A percentile compares a stretch with the other conserved stretches of the same genome.
Evolutionary conservation across 345 rosid genomes (phyloP).

Genomic region (Sonneratia alba): DNA sequence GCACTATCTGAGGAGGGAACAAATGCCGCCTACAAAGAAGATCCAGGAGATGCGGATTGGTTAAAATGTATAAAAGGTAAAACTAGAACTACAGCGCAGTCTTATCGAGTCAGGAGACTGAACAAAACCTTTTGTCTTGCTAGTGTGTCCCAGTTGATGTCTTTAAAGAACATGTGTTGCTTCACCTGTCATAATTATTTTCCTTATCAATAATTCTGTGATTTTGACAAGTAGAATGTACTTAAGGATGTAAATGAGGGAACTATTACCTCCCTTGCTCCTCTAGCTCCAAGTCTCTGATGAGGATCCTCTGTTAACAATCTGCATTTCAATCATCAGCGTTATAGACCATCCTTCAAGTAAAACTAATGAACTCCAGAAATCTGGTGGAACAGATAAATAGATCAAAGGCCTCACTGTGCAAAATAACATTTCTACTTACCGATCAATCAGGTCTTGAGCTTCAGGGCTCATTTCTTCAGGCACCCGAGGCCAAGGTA

Average conservation of each 20-base stretch:
- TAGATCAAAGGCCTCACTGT: not conserved
- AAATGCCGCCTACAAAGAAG: conserved; percentile 68
- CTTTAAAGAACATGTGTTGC: conserved; percentile 82
- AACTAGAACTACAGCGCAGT: no score
- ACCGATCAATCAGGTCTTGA: conserved; percentile 80
- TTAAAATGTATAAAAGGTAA: not conserved
- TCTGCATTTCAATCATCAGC: conserved; percentile 30
- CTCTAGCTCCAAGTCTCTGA: conserved; percentile 93
- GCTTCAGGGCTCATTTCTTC: conserved; percentile 85
- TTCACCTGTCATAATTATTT: conserved; percentile 49
- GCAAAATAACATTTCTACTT: conserved; percentile 10
- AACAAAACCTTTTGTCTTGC: conserved; percentile 80
- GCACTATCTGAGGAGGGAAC: conserved; percentile 94
- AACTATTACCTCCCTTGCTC: conserved; percentile 76
- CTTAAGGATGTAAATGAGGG: conserved; percentile 5
- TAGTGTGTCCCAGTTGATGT: conserved; percentile 94
- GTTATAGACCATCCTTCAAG: not conserved
- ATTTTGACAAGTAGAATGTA: not conserved
- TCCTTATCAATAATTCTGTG: not conserved
- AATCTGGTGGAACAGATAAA: not conserved
- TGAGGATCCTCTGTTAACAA: conserved; percentile 95
- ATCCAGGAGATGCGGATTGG: not conserved
- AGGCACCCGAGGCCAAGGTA: conserved; percentile 91
- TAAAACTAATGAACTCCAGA: not conserved
- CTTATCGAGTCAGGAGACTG: not conserved